These are phyloP conservation scores for Avena insularis DNA, from an alignment of 176 grass and related monocot genomes.

Conservation along the genomic window DNA sequence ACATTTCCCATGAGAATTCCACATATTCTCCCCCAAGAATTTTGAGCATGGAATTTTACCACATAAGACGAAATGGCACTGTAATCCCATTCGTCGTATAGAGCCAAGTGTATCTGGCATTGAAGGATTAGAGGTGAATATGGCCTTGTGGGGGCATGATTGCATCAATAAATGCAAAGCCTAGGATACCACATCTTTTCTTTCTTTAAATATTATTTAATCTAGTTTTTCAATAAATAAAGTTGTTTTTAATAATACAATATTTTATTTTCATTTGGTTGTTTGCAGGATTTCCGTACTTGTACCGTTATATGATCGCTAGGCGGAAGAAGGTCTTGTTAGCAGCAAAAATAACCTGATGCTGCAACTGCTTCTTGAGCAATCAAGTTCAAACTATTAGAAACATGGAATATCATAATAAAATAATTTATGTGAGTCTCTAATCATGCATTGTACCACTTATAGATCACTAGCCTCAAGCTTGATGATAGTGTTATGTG, in stretches of 20 bases:
- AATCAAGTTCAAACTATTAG: not conserved
- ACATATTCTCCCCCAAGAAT: not conserved
- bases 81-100: too few species aligned
- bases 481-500: not conserved
- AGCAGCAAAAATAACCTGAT: constrained; percentile 15
- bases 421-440: not conserved
- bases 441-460: not conserved
- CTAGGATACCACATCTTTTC: not conserved
- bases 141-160: not conserved
- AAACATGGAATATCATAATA: not conserved
- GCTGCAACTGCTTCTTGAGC: not conserved
- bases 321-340: constrained; percentile 36
- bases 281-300: not conserved
- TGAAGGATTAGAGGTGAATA: too few species aligned
- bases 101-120: too few species aligned
- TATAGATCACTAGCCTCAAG: not conserved
- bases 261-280: not conserved
- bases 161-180: not conserved
- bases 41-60: too few species aligned
- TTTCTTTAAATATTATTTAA: not conserved
- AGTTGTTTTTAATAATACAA: not conserved
- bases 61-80: too few species aligned
- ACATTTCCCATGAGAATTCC: not conserved
- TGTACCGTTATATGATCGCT: constrained; percentile 32
- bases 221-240: not conserved